These are phyloP conservation scores for Epicoccum nigrum DNA, from an alignment of 2,329 filamentous ascomycete genomes.

Conservation along the genomic window DNA sequence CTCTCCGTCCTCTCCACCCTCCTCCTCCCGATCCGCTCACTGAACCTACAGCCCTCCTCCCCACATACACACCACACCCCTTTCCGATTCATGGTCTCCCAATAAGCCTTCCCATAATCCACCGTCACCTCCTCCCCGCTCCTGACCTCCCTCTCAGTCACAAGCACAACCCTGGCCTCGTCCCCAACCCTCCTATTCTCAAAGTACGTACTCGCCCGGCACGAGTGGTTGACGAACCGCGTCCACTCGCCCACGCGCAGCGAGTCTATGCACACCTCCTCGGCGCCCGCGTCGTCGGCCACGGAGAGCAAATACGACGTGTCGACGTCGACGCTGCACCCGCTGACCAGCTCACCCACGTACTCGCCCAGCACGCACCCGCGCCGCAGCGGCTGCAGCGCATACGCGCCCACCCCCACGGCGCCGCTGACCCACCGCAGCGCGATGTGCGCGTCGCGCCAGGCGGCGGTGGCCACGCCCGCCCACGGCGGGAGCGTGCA, in stretches of 20 bases:
- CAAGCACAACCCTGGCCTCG: not conserved
- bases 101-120: not conserved
- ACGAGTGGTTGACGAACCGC: constrained; percentile 2
- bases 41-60: not conserved
- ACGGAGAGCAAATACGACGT: not conserved
- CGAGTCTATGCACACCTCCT: not conserved
- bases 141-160: not conserved
- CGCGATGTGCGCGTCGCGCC: not conserved
- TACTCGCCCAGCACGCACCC: constrained; percentile 11
- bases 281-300: not conserved
- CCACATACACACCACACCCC: not conserved
- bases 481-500: not conserved
- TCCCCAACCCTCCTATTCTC: not conserved
- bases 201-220: not conserved
- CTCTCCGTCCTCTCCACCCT: too few species aligned
- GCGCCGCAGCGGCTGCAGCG: not conserved
- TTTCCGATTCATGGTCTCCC: not conserved
- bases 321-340: not conserved
- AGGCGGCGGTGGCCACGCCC: not conserved
- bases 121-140: not conserved
- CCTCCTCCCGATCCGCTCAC: not conserved
- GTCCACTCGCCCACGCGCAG: not conserved
- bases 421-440: not conserved
- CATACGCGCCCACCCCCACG: constrained; percentile 1
- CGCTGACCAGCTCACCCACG: not conserved